Conservation (phyloP, 2,329 filamentous ascomycete genomes). For the Hypoxylon sp. region DNA sequence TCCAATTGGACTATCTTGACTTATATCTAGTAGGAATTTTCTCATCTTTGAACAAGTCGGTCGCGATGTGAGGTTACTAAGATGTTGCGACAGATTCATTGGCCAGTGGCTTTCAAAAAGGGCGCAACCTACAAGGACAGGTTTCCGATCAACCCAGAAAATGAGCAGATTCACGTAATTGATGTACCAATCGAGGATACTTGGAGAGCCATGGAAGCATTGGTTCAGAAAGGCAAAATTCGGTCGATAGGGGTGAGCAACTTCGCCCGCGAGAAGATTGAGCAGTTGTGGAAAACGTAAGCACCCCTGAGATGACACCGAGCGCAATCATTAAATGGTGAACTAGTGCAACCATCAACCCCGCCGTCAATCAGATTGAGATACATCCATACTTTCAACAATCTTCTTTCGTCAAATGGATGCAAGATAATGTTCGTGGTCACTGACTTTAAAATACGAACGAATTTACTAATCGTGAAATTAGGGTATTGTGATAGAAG, state of each 20-base stretch:
- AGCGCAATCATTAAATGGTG: neutral
- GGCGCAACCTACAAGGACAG: conserved; percentile 32
- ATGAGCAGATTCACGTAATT: conserved; percentile 46
- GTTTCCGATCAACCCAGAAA: conserved; percentile 46
- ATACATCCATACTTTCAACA: conserved; percentile 64
- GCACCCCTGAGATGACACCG: conserved; percentile 16
- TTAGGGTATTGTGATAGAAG: conserved; percentile 37
- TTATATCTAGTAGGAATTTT: neutral
- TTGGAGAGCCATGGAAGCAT: conserved; percentile 52
- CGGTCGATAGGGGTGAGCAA: conserved; percentile 73
- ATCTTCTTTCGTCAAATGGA: conserved; percentile 40
- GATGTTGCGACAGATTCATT: conserved; percentile 52
- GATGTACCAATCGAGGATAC: conserved; percentile 44
- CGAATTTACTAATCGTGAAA: neutral
- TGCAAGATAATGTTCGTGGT: conserved; percentile 32
- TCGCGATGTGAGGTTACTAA: neutral
- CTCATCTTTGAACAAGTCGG: neutral
- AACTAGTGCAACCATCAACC: conserved; percentile 61
- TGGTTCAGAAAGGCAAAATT: conserved; percentile 68
- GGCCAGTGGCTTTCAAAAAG: conserved; percentile 54
- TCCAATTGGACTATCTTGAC: neutral
- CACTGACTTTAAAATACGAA: neutral
- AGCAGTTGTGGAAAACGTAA: conserved; percentile 63
- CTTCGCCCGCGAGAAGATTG: conserved; percentile 67
- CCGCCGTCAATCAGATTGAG: conserved; percentile 67